phyloP scores from a whole-genome alignment of 257 asterid species.

The Lycium ferocissimum region DNA sequence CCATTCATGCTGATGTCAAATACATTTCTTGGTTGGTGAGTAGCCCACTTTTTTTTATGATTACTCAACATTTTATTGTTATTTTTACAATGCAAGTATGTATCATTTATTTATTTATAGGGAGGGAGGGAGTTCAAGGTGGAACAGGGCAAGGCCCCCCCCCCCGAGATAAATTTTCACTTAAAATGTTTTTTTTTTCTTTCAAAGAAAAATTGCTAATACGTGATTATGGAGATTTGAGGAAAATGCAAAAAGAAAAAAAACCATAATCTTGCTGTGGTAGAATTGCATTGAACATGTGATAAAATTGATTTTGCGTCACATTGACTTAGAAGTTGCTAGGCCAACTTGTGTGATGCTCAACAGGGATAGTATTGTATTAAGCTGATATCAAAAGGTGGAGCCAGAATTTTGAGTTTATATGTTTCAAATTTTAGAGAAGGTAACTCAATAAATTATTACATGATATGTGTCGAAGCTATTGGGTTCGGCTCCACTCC shows the following conservation, averaged over 20 bases:
- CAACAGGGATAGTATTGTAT: not conserved
- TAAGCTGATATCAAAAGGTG: not conserved
- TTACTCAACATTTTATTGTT: not conserved
- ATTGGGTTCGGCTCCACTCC: not conserved
- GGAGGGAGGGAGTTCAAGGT: no score
- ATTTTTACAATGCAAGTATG: not conserved
- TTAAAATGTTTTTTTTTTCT: no score
- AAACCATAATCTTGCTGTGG: not conserved
- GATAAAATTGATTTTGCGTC: not conserved
- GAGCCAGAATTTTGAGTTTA: no score
- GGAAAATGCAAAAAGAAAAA: no score
- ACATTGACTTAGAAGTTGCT: not conserved
- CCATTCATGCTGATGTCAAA: constrained; percentile 28
- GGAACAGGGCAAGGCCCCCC: not conserved
- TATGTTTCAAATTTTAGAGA: no score
- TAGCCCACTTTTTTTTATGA: not conserved
- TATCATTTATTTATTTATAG: not conserved
- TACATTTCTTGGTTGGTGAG: constrained; percentile 72
- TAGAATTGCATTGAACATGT: not conserved
- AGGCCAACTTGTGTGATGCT: not conserved
- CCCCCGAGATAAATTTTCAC: not conserved
- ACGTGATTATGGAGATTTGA: not conserved
- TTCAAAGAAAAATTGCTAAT: not conserved
- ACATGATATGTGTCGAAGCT: no score
- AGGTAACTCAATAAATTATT: no score